These are phyloP conservation scores for Colletotrichum godetiae DNA, from an alignment of 2,329 filamentous ascomycete genomes.

Conservation along the genomic window DNA sequence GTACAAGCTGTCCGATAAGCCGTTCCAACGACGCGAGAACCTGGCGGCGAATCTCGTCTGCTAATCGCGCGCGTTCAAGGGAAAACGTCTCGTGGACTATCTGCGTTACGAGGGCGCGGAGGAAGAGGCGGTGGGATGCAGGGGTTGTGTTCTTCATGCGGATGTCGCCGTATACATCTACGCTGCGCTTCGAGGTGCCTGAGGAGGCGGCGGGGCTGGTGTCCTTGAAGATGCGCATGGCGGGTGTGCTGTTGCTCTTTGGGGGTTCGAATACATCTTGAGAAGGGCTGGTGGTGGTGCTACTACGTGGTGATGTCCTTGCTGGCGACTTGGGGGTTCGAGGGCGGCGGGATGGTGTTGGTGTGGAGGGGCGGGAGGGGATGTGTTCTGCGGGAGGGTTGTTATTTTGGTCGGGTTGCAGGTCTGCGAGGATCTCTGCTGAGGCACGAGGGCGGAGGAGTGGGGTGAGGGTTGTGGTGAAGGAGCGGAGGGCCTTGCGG, in stretches of 20 bases:
- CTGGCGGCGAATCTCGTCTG: background rate
- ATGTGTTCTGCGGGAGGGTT: background rate
- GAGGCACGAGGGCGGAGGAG: background rate
- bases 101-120: background rate
- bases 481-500: background rate
- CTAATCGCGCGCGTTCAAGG: slow-evolving; percentile 3
- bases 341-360: background rate
- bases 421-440: slow-evolving; percentile 4
- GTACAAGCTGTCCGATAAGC: background rate
- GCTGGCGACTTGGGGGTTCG: background rate
- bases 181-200: background rate
- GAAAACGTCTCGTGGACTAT: slow-evolving; percentile 11
- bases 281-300: background rate
- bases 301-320: background rate
- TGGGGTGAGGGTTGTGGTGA: background rate
- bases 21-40: background rate
- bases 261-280: background rate
- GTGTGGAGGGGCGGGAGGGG: background rate
- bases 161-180: slow-evolving; percentile 24
- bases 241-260: background rate
- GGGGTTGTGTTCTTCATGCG: slow-evolving; percentile 4
- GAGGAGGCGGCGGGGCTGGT: background rate
- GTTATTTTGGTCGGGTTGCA: background rate
- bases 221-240: background rate
- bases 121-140: background rate